Evolutionary conservation across 345 rosid species (phyloP).

Genomic region (Populus alba): DNA sequence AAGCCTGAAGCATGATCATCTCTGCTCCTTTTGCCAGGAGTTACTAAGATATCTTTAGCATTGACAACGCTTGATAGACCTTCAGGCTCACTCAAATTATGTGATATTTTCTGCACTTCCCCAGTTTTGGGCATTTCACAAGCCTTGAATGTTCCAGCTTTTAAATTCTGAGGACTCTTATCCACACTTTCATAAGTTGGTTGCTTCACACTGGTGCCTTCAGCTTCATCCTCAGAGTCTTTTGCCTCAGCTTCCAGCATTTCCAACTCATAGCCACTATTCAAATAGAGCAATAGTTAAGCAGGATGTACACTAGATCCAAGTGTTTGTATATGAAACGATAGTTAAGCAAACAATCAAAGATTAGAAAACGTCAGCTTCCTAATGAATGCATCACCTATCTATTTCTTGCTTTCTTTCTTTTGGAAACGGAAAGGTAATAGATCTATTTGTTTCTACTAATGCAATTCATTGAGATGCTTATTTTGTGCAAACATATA

Average conservation of each 20-base stretch:
- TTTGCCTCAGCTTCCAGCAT: constrained; percentile 80
- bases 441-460: not conserved
- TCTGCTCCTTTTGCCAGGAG: constrained; percentile 30
- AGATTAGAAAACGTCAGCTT: not conserved
- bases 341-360: not conserved
- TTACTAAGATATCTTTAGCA: constrained; percentile 22
- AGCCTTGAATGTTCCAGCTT: constrained; percentile 30
- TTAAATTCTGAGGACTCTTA: constrained; percentile 48
- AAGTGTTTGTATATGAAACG: not conserved
- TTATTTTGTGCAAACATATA: not conserved
- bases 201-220: constrained; percentile 35
- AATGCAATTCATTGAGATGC: not conserved
- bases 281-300: not conserved
- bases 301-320: not conserved
- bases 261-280: constrained; percentile 72
- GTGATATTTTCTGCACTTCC: constrained; percentile 20
- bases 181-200: constrained; percentile 19
- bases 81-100: constrained; percentile 21
- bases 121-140: constrained; percentile 27
- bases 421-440: not conserved
- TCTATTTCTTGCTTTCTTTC: too few relatives aligned
- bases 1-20: constrained; percentile 30
- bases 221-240: constrained; percentile 88
- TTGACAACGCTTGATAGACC: constrained; percentile 26
- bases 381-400: not conserved